Conservation (phyloP, 1,284 basidiomycete species). For the Cutaneotrichosporon cavernicola region DNA sequence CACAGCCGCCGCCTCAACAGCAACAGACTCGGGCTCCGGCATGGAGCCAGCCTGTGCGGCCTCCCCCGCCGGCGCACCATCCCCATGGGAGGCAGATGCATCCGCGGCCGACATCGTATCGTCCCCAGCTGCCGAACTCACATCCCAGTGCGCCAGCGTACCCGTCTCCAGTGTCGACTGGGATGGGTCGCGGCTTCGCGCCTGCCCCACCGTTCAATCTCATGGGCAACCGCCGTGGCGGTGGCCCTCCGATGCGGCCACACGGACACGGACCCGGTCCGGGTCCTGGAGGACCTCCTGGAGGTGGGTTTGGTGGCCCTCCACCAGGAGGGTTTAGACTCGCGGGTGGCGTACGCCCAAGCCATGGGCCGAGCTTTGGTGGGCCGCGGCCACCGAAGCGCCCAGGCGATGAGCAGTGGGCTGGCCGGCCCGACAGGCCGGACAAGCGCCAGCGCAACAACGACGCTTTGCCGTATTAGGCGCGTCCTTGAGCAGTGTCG, state of each 20-base stretch:
- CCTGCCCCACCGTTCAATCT: slow-evolving; percentile 22
- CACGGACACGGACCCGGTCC: background rate
- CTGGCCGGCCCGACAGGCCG: background rate
- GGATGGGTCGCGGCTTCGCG: slow-evolving; percentile 6
- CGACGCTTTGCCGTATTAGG: slow-evolving; percentile 15
- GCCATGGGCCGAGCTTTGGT: background rate
- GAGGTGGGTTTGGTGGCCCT: background rate
- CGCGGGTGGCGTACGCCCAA: background rate
- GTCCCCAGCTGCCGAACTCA: background rate
- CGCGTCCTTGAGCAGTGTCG: too few relatives aligned
- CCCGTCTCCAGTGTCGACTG: background rate
- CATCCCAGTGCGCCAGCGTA: slow-evolving; percentile 9
- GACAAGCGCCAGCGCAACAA: slow-evolving; percentile 18
- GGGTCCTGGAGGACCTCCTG: slow-evolving; percentile 2
- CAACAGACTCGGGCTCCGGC: background rate
- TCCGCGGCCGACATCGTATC: background rate
- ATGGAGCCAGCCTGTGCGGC: slow-evolving; percentile 10
- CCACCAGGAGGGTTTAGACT: background rate
- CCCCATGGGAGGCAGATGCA: slow-evolving; percentile 8
- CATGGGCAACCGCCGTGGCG: slow-evolving; percentile 7
- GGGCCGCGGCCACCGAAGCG: slow-evolving; percentile 5
- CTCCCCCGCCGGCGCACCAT: slow-evolving; percentile 2
- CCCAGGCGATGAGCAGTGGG: slow-evolving; percentile 16
- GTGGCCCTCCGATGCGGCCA: background rate
- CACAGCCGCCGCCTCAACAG: slow-evolving; percentile 4